Base-by-base conservation (phyloP, 306 rosid genomes). In the Vigna nakashimae region DNA sequence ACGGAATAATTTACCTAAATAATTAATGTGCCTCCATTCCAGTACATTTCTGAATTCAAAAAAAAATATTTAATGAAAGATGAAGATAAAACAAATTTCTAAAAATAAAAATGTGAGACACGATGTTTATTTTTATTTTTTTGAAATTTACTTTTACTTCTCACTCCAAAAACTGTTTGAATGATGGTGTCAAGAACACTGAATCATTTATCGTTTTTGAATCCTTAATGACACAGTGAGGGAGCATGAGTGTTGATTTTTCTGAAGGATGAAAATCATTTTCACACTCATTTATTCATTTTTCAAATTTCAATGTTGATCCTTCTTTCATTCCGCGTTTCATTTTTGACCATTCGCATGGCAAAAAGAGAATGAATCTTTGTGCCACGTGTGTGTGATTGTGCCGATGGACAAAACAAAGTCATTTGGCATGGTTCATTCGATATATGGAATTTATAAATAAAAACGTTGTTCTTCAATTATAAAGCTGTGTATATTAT, bases 261-360 rank as follows among this genome's bases (percentile, higher is more conserved):
- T 42, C 1, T 43, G 14, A 43, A 43, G 0, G 2, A 43, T 2
- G 4, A 65, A 67, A 24, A 67, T 67, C 56, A 67, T 43, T 45
- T 67, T 65, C 71, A 65, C 52, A 18, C 46, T 65, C 2, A 9
- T 65, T 65, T 65, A 16, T 65, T 65, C 70, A 17, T 40, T 40
- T 9, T 30, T 30, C 34, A 30, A 30, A 30, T 30, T 30, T 40
- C 45, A 0, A 40, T 40, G 8, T 40, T 40, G 11, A 42, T 40
- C 8, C 45, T 40, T 8, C 45, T 40, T 9, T 2, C 34, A 17
- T 36, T 40, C 51, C 0, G 70, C 55, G 3, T 24, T 46, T 40
- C 40, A 24, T 68, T 46, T 68, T 68, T 66, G 53, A 66, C 72
- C 43, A 10, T 5, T 16, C 26, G 4, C 0, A 38, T 65, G 9